Evolutionary conservation across 768 basidiomycete genomes (phyloP), one percentile per base, ranked within the genome.

Genomic region (Podaxis sp.): DNA sequence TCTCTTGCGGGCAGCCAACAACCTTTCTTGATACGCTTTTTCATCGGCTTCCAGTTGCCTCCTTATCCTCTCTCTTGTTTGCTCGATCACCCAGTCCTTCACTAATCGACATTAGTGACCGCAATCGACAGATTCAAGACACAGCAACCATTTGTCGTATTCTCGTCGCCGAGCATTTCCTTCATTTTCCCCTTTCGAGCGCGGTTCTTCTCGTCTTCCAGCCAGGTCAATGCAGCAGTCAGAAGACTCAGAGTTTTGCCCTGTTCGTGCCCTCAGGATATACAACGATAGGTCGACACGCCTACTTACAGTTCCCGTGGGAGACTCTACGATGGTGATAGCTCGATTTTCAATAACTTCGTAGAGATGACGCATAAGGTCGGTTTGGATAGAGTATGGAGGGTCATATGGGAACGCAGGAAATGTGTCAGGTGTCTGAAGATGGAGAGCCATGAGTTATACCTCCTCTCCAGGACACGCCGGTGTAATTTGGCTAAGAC

Each of bases 281-380:
- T 27, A 19, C 15, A 55, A 8, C 22, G 40, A 2, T 22, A 59
- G 41, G 3, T 7, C 57, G 50, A 8, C 6, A 47, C 24, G 52
- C 47, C 38, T 47, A 69, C 84, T 72, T 62, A 93, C 93, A 25
- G 93, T 95, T 67, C 93, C 94, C 0, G 94, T 95, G 0, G 94
- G 94, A 66, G 90, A 92, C 73, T 95, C 93, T 33, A 96, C 82
- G 54, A 98, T 89, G 1, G 93, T 84, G 17, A 97, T 84, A 66
- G 86, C 86, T 50, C 77, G 77, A n/a, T 76, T 66, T 71, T 96
- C 93, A 50, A 97, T 90, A 0, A 89, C 81, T 5, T 80, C 68
- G 73, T 95, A 98, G 0, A 98, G 77, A 65, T 94, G 92, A 17
- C 79, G 85, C 96, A 98, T 97, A 27, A 98, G 85, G 38, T 91